phyloP scores from a whole-genome alignment of 2,329 filamentous ascomycete species.

The Colletotrichum zoysiae region DNA sequence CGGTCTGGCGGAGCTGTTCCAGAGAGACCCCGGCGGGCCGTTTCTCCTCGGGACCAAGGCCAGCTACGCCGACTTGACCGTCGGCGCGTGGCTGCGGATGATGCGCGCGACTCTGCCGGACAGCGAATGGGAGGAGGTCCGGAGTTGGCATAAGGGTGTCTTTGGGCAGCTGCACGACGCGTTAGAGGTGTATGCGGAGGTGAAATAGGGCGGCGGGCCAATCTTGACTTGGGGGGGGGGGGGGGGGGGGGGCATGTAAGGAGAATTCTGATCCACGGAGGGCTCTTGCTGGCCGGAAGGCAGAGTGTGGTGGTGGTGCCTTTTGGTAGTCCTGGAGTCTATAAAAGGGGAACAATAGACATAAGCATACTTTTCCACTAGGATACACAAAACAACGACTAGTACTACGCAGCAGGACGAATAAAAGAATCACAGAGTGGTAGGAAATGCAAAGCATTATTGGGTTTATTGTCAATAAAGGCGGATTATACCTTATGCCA shows the following conservation, averaged over 20 bases:
- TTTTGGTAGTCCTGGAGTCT: neutral
- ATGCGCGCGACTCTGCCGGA: constrained; percentile 53
- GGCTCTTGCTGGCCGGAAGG: neutral
- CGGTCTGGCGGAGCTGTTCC: constrained; percentile 57
- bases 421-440: neutral
- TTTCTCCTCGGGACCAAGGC: constrained; percentile 61
- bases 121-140: constrained; percentile 61
- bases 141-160: constrained; percentile 62
- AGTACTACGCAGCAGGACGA: neutral
- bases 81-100: constrained; percentile 69
- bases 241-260: no score
- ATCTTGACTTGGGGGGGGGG: neutral
- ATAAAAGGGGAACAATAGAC: neutral
- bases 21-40: constrained; percentile 55
- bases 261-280: neutral
- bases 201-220: constrained; percentile 44
- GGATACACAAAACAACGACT: neutral
- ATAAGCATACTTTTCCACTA: neutral
- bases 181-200: constrained; percentile 52
- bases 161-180: constrained; percentile 65
- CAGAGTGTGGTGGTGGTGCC: neutral
- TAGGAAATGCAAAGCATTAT: neutral
- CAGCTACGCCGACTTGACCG: constrained; percentile 68
- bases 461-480: no score
- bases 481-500: no score